phyloP scores from a whole-genome alignment of 2,329 filamentous ascomycete species.

The Ilyonectria sp. region DNA sequence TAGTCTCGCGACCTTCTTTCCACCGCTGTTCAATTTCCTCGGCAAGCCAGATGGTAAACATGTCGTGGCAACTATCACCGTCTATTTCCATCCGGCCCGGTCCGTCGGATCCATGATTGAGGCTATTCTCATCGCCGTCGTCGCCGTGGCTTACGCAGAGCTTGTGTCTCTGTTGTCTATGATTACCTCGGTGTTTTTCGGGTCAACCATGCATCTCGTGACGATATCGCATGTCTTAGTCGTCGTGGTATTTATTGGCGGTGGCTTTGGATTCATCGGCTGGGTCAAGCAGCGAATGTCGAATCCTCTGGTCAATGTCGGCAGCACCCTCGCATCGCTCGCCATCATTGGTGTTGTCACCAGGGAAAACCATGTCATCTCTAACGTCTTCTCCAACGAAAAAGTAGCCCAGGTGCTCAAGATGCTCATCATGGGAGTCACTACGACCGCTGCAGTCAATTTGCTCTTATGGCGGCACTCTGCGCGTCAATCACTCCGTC shows the following conservation, averaged over 20 bases:
- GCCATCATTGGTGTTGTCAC: conserved; percentile 92
- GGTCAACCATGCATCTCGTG: conserved; percentile 75
- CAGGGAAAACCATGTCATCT: conserved; percentile 89
- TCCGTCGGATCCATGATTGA: conserved; percentile 92
- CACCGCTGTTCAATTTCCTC: conserved; percentile 78
- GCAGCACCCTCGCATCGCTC: conserved; percentile 87
- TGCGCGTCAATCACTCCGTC: conserved; percentile 79
- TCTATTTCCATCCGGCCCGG: conserved; percentile 94
- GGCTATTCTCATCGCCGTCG: conserved; percentile 81
- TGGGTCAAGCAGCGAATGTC: conserved; percentile 88
- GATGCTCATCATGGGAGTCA: conserved; percentile 84
- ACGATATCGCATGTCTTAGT: conserved; percentile 84
- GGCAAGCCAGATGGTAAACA: conserved; percentile 93
- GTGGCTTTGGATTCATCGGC: conserved; percentile 87
- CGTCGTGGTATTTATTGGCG: conserved; percentile 86
- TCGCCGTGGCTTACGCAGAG: conserved; percentile 80
- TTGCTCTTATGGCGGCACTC: conserved; percentile 84
- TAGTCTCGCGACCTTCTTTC: conserved; percentile 87
- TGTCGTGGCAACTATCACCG: conserved; percentile 91
- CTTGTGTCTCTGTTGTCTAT: conserved; percentile 86
- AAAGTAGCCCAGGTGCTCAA: conserved; percentile 88
- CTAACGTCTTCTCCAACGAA: conserved; percentile 84
- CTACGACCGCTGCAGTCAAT: conserved; percentile 79
- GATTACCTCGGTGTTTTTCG: conserved; percentile 86
- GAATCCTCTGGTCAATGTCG: conserved; percentile 85